phyloP scores from a whole-genome alignment of 2,329 filamentous ascomycete genomes.

The Fusarium beomiforme region DNA sequence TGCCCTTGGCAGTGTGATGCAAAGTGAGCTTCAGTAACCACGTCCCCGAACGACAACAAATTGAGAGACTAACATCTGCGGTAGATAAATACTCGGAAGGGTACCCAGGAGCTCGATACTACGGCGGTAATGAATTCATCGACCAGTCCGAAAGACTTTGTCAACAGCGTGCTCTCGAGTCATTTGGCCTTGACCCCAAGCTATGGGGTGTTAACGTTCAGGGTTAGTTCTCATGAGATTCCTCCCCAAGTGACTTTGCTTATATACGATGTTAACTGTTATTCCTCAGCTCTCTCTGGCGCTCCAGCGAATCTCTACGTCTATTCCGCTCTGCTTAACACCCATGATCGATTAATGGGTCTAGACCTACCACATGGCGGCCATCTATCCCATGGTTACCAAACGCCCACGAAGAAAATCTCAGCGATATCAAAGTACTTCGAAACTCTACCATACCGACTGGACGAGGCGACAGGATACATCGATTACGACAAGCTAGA shows the following conservation, averaged over 20 bases:
- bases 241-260: not conserved
- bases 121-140: conserved; percentile 96
- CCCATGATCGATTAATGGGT: conserved; percentile 96
- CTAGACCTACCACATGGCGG: conserved; percentile 96
- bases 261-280: conserved; percentile 13
- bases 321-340: conserved; percentile 91
- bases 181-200: conserved; percentile 83
- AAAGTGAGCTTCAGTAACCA: conserved; percentile 67
- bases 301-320: conserved; percentile 85
- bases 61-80: not conserved
- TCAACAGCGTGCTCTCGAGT: conserved; percentile 87
- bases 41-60: not conserved
- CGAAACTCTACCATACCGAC: conserved; percentile 93
- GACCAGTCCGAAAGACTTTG: conserved; percentile 90
- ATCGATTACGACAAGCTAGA: conserved; percentile 96
- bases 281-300: conserved; percentile 75
- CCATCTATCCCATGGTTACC: conserved; percentile 96
- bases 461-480: conserved; percentile 88
- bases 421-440: conserved; percentile 99
- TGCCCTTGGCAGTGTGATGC: conserved; percentile 92
- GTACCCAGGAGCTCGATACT: conserved; percentile 95
- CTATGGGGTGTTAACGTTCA: conserved; percentile 99
- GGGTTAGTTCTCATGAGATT: conserved; percentile 60
- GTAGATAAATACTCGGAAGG: conserved; percentile 98
- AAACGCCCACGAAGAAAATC: conserved; percentile 93